phyloP scores from a whole-genome alignment of 2,329 filamentous ascomycete genomes.

The Dryadomyces quercus-mongolicae region DNA sequence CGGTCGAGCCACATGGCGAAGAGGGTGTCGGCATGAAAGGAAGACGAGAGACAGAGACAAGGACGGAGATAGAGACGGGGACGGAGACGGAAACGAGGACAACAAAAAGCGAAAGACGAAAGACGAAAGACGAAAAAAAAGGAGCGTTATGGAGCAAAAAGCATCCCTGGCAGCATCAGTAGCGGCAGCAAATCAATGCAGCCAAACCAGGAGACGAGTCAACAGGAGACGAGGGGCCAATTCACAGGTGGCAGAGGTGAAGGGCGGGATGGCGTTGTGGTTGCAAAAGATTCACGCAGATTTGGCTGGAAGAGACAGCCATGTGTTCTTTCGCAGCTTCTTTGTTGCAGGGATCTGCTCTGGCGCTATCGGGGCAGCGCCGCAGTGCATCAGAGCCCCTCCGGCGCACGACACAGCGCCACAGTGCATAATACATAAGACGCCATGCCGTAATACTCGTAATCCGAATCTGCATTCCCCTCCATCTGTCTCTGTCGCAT shows the following conservation, averaged over 20 bases:
- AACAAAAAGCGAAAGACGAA: not conserved
- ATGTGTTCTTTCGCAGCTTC: too few relatives aligned
- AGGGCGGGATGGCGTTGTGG: too few relatives aligned
- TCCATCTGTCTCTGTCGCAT: not conserved
- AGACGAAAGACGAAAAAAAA: not conserved
- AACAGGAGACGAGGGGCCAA: too few relatives aligned
- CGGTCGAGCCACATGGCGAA: slow-evolving; percentile 80
- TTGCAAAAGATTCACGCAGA: too few relatives aligned
- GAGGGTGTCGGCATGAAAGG: not conserved
- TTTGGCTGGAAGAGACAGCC: too few relatives aligned
- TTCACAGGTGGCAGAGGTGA: too few relatives aligned
- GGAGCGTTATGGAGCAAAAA: not conserved
- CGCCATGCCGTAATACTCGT: not conserved
- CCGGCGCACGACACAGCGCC: not conserved
- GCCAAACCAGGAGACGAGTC: not conserved
- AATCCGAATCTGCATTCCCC: not conserved
- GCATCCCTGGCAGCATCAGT: not conserved
- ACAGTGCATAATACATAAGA: not conserved
- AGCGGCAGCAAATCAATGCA: not conserved
- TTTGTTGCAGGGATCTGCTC: too few relatives aligned
- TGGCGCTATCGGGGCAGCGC: too few relatives aligned
- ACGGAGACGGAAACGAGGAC: too few relatives aligned
- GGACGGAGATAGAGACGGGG: not conserved
- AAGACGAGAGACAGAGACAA: not conserved
- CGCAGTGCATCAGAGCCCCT: not conserved